Percentiles rank a stretch among this genome's conserved stretches.
These are phyloP conservation scores for Quercus variabilis DNA, from an alignment of 306 rosid species.

Conservation along the genomic window DNA sequence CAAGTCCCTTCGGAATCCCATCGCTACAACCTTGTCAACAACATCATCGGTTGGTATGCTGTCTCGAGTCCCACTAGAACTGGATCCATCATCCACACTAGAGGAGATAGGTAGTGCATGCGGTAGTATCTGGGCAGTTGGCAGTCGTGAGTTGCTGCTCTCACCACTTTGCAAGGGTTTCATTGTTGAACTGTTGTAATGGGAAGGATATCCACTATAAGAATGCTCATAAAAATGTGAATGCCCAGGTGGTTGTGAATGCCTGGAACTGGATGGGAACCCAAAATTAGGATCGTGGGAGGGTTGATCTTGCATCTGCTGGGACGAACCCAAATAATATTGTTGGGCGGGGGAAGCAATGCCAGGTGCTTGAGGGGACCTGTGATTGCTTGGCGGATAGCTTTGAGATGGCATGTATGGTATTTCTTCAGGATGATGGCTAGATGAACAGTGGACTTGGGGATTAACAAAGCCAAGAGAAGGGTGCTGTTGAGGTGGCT, in stretches of 20 bases:
- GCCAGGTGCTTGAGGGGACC: slow-evolving; percentile 1
- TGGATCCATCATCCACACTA: slow-evolving; percentile 24
- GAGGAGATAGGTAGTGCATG: slow-evolving; percentile 46
- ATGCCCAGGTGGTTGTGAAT: slow-evolving; percentile 22
- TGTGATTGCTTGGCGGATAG: too few relatives aligned
- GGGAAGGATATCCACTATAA: slow-evolving; percentile 9
- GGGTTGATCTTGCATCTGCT: slow-evolving; percentile 8
- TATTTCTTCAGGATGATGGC: background rate
- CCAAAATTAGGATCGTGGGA: slow-evolving; percentile 8
- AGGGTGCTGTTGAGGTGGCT: slow-evolving; percentile 1
- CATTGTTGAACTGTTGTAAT: slow-evolving; percentile 15
- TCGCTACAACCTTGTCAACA: slow-evolving; percentile 39
- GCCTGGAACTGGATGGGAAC: background rate
- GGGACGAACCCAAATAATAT: slow-evolving; percentile 17
- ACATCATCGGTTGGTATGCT: slow-evolving; percentile 28
- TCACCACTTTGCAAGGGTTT: slow-evolving; percentile 9
- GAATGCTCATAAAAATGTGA: slow-evolving; percentile 15
- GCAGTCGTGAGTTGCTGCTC: slow-evolving; percentile 10
- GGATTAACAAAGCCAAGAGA: slow-evolving; percentile 10
- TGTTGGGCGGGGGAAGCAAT: slow-evolving; percentile 12
- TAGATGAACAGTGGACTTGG: slow-evolving; percentile 14
- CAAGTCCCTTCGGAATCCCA: slow-evolving; percentile 49
- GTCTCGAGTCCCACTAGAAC: slow-evolving; percentile 25
- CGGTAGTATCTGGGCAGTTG: slow-evolving; percentile 26
- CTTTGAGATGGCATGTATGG: too few relatives aligned